Conservation (phyloP, 1,284 basidiomycete genomes). For the Irpex lacteus region DNA sequence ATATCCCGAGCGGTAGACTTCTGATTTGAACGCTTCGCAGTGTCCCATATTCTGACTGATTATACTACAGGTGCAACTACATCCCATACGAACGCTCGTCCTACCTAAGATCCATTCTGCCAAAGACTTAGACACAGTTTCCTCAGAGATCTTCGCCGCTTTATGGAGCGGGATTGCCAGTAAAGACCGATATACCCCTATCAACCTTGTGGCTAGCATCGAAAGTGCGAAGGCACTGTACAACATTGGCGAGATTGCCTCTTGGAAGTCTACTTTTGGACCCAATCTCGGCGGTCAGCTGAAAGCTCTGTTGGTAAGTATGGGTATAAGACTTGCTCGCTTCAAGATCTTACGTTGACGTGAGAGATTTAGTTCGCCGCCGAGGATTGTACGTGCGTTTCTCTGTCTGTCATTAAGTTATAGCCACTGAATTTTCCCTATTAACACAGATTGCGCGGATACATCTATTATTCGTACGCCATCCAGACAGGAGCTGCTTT, state of each 20-base stretch:
- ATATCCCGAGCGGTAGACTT: constrained; percentile 59
- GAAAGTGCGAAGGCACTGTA: constrained; percentile 73
- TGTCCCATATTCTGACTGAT: background rate
- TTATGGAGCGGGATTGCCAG: constrained; percentile 21
- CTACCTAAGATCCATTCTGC: constrained; percentile 79
- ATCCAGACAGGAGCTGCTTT: constrained; percentile 75
- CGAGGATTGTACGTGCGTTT: no score
- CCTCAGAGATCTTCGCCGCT: constrained; percentile 38
- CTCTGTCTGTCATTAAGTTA: no score
- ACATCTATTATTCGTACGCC: constrained; percentile 82
- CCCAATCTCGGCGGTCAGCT: constrained; percentile 45
- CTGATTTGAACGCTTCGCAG: background rate
- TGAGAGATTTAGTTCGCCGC: constrained; percentile 68
- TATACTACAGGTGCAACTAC: constrained; percentile 22
- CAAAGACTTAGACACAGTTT: constrained; percentile 63
- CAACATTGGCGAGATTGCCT: constrained; percentile 60
- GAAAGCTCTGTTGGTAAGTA: constrained; percentile 53
- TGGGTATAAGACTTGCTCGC: constrained; percentile 32
- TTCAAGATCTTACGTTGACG: background rate
- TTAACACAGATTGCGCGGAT: constrained; percentile 73
- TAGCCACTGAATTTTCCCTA: constrained; percentile 4
- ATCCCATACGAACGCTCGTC: constrained; percentile 58
- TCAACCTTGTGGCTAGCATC: constrained; percentile 73
- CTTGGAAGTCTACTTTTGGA: constrained; percentile 52
- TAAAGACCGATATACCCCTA: constrained; percentile 28